Base-by-base conservation (phyloP, 1,284 basidiomycete genomes). In the Agroathelia rolfsii region DNA sequence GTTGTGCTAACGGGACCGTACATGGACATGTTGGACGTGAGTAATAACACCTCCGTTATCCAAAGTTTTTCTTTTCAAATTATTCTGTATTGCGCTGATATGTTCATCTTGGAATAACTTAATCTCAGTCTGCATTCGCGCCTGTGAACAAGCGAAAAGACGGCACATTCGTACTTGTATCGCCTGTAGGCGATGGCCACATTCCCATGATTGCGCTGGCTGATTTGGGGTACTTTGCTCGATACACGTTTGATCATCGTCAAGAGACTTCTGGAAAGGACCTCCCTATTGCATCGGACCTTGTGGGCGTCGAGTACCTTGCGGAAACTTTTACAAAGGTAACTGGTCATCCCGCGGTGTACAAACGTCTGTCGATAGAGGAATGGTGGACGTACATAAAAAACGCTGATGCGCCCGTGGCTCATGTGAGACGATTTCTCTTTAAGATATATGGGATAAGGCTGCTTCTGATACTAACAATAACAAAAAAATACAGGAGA, bases 141-240 rank as follows among this genome's bases (percentile, higher is more conserved):
- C 64, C 64, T 0, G 39, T 61, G 4, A 56, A 58, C 32, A 41
- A 51, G 26, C 57, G 56, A 23, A 40, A 43, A 8, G 65, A 69
- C 32, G 64, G 64, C 6, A 64, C 63, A 2, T 52, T 57, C 30
- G 60, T 67, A 14, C 68, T 68, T 44, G 62, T 56, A 3, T 46
- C 56, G 7, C 56, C 59, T 0, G 44, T 64, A 17, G 52, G 46
- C 4, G 47, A 54, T 19, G 66, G 62, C 0, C 56, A 59, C 34
- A 49, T 64, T 13, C 61, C 62, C 14, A 51, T 67, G 51, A 61
- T 67, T 28, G 52, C 63, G 3, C 54, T 69, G 12, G 40, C 46
- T n/a, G 66, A 68, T 42, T 42, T 69, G 16, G 66, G 60, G 22
- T 66, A 57, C 53, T 69, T 61, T 53, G 61, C 58, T 9, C 55